Percentiles rank a stretch among this genome's conserved stretches.
These are phyloP conservation scores for Anisodus acutangulus DNA, from an alignment of 257 asterid species.

Conservation along the genomic window DNA sequence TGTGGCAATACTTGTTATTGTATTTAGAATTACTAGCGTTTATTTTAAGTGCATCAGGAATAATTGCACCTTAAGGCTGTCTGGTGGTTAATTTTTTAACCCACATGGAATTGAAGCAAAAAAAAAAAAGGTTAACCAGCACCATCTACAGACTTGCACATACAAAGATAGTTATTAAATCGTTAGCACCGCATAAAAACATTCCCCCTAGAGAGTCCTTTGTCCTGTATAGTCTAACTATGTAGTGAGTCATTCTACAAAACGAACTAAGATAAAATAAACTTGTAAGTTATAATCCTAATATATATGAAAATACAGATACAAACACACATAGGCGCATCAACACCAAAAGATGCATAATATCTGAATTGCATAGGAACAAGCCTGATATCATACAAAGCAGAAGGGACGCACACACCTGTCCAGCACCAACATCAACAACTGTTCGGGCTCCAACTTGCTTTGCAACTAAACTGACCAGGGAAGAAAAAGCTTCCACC, in stretches of 20 bases:
- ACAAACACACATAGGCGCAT: not conserved
- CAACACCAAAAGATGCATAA: not conserved
- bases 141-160: not conserved
- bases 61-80: not conserved
- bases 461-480: constrained; percentile 60
- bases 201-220: not conserved
- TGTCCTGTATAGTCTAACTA: not conserved
- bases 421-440: constrained; percentile 94
- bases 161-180: not conserved
- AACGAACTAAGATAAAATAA: not conserved
- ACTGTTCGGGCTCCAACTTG: constrained; percentile 60
- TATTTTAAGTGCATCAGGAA: not conserved
- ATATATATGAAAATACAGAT: not conserved
- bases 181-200: not conserved
- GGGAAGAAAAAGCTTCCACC: constrained; percentile 81
- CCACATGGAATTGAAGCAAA: not conserved
- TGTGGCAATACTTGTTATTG: not conserved
- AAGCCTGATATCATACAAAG: not conserved
- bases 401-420: constrained; percentile 53
- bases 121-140: not conserved
- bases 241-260: not conserved
- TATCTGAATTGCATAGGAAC: not conserved
- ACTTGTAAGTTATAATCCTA: not conserved
- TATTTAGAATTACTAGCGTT: not conserved
- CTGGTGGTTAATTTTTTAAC: not conserved